Percentiles rank a stretch among this genome's conserved stretches.
These are phyloP conservation scores for Xerophyta viscosa DNA, from an alignment of 106 monocot species.

Conservation along the genomic window DNA sequence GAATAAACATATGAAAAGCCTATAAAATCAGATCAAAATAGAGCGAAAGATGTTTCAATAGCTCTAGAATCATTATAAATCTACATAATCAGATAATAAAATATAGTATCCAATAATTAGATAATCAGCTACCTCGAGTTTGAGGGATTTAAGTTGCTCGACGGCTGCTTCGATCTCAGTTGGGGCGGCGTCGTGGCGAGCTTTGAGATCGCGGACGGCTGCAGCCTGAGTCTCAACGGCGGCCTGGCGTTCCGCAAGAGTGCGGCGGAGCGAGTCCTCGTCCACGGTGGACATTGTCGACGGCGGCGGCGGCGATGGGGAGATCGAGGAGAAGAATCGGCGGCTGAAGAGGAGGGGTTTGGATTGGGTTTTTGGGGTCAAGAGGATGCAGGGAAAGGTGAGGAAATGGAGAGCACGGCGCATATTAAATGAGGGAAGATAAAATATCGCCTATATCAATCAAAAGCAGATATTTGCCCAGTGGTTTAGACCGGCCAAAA, in stretches of 20 bases:
- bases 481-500: too few species aligned
- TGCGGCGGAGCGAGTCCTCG: slow-evolving; percentile 39
- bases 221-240: slow-evolving; percentile 53
- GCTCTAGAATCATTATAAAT: not conserved
- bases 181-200: slow-evolving; percentile 9
- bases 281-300: slow-evolving; percentile 8
- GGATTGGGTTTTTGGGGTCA: slow-evolving; percentile 6
- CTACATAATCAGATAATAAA: too few species aligned
- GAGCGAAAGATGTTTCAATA: not conserved
- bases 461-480: too few species aligned
- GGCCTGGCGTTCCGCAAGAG: slow-evolving; percentile 42
- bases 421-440: too few species aligned
- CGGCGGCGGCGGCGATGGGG: not conserved
- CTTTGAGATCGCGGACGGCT: slow-evolving; percentile 46
- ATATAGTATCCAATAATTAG: not conserved
- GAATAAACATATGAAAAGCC: too few species aligned
- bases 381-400: too few species aligned
- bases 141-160: slow-evolving; percentile 53
- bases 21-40: too few species aligned
- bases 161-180: slow-evolving; percentile 63
- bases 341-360: slow-evolving; percentile 10
- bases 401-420: too few species aligned
- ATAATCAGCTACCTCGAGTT: slow-evolving; percentile 34
- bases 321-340: slow-evolving; percentile 3
- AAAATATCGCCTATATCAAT: too few species aligned